Percentiles rank a stretch among this genome's conserved stretches.
These are phyloP conservation scores for Lactarius tabidus DNA, from an alignment of 768 basidiomycete species.

Conservation along the genomic window DNA sequence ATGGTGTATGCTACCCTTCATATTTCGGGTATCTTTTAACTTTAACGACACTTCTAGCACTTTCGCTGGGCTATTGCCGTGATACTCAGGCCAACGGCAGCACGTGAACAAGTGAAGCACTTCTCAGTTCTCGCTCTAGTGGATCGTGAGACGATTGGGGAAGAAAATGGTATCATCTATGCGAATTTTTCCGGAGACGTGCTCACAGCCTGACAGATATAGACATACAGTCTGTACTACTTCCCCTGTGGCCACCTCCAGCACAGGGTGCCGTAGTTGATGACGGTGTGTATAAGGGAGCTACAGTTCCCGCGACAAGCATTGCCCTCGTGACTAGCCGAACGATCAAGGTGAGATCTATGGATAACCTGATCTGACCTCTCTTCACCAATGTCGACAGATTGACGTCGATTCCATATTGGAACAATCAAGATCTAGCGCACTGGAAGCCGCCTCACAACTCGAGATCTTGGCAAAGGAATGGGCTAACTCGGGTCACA, in stretches of 20 bases:
- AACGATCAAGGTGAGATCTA: conserved; percentile 56
- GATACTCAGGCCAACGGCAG: conserved; percentile 59
- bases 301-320: conserved; percentile 61
- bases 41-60: conserved; percentile 48
- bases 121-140: conserved; percentile 76
- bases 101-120: conserved; percentile 45
- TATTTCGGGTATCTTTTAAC: neutral
- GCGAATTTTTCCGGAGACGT: neutral
- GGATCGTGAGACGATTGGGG: conserved; percentile 53
- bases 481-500: conserved; percentile 44
- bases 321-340: conserved; percentile 71
- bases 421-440: conserved; percentile 56
- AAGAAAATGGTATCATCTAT: conserved; percentile 46
- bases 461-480: conserved; percentile 52
- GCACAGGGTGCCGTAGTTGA: conserved; percentile 45
- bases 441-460: conserved; percentile 51
- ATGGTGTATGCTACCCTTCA: conserved; percentile 55
- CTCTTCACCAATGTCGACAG: conserved; percentile 37
- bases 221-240: conserved; percentile 55
- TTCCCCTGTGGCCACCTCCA: conserved; percentile 73
- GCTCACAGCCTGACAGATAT: conserved; percentile 42
- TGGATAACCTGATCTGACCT: conserved; percentile 8
- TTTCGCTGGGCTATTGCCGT: conserved; percentile 68
- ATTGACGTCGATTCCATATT: conserved; percentile 68
- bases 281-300: conserved; percentile 62